These are phyloP conservation scores for Clarkia xantiana DNA, from an alignment of 345 rosid genomes.

Conservation along the genomic window DNA sequence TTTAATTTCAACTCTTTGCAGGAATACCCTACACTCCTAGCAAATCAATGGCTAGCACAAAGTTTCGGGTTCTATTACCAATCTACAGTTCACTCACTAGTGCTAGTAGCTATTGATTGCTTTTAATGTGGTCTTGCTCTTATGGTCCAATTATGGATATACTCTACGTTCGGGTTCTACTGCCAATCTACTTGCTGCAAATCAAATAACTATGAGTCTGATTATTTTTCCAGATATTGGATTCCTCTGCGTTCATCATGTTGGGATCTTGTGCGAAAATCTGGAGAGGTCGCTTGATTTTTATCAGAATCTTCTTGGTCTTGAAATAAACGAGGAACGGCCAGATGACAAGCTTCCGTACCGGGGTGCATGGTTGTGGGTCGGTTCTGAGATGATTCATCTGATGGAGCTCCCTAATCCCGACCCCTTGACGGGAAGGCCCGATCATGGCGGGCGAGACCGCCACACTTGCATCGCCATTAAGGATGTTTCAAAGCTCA, in stretches of 20 bases:
- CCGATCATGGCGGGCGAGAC: slow-evolving; percentile 86
- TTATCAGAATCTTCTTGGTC: slow-evolving; percentile 71
- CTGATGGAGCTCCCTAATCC: slow-evolving; percentile 99
- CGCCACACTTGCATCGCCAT: slow-evolving; percentile 84
- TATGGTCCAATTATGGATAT: neutral
- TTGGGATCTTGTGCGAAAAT: slow-evolving; percentile 71
- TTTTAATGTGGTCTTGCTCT: too few species aligned
- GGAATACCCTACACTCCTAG: slow-evolving; percentile 71
- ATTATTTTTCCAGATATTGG: slow-evolving; percentile 51
- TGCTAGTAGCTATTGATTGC: too few species aligned
- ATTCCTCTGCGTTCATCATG: slow-evolving; percentile 72
- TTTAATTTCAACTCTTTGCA: slow-evolving; percentile 21
- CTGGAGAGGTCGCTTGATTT: slow-evolving; percentile 77
- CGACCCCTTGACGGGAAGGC: slow-evolving; percentile 82
- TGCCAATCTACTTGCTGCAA: too few species aligned
- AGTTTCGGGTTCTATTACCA: too few species aligned
- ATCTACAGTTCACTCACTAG: too few species aligned
- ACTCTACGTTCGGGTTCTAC: neutral
- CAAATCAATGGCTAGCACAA: too few species aligned
- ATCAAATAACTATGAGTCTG: neutral
- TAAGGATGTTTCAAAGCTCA: slow-evolving; percentile 59
- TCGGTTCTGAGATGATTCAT: slow-evolving; percentile 96
- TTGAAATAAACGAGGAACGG: slow-evolving; percentile 84
- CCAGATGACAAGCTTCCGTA: slow-evolving; percentile 89
- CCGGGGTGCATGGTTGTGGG: slow-evolving; percentile 94